Evolutionary conservation across 2,329 filamentous ascomycete species (phyloP).

Genomic region (Microascus cirrosus): DNA sequence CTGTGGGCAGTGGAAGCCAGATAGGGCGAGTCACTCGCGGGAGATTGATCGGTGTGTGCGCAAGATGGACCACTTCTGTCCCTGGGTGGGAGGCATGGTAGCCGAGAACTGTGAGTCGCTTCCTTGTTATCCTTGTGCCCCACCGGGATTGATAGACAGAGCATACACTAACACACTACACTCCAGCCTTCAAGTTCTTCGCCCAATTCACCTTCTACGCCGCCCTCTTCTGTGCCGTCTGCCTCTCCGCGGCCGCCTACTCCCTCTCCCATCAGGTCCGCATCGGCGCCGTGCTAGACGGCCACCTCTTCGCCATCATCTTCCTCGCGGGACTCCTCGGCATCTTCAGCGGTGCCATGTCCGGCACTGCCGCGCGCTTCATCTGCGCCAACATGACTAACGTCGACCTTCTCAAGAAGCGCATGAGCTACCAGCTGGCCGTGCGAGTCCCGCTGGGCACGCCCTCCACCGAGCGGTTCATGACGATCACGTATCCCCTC

Average conservation of each 20-base stretch:
- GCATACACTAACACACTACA: conserved; percentile 1
- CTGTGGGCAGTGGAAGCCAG: conserved; percentile 80
- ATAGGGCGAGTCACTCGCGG: conserved; percentile 77
- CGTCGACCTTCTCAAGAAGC: conserved; percentile 62
- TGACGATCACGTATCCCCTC: conserved; percentile 50
- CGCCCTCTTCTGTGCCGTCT: conserved; percentile 52
- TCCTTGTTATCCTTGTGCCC: background rate
- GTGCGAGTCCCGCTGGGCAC: conserved; percentile 51
- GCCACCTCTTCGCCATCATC: conserved; percentile 55
- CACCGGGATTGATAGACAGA: background rate
- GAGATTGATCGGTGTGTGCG: conserved; percentile 71
- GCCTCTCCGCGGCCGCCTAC: conserved; percentile 52
- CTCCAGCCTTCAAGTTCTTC: conserved; percentile 75
- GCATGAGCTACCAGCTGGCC: conserved; percentile 60
- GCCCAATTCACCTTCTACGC: conserved; percentile 75
- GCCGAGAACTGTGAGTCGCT: conserved; percentile 56
- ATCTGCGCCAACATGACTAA: conserved; percentile 68
- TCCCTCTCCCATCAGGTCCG: conserved; percentile 45
- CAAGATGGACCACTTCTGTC: conserved; percentile 95
- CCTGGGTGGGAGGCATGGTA: conserved; percentile 91
- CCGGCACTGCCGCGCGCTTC: conserved; percentile 58
- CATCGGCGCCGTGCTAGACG: conserved; percentile 32
- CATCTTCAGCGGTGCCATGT: conserved; percentile 74
- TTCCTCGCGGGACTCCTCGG: conserved; percentile 62
- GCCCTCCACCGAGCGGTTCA: conserved; percentile 28